Evolutionary conservation across 768 basidiomycete species (phyloP).

Genomic region (Boletus reticuloceps): DNA sequence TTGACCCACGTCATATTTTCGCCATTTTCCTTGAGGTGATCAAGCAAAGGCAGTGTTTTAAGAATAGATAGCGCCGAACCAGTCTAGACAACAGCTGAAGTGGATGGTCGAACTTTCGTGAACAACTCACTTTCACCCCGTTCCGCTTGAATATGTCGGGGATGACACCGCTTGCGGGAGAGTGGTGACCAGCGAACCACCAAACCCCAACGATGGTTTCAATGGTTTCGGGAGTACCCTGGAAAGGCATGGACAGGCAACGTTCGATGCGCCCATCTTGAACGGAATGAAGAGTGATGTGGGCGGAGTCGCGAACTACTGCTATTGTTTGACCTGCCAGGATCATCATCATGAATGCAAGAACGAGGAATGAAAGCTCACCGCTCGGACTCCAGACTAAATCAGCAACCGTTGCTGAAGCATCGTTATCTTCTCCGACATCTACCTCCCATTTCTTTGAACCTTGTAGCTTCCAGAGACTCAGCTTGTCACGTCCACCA

Average conservation of each 20-base stretch:
- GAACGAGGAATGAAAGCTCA: slow-evolving; percentile 29
- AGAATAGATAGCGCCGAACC: slow-evolving; percentile 75
- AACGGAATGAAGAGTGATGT: slow-evolving; percentile 69
- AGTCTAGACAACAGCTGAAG: slow-evolving; percentile 44
- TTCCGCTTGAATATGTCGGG: slow-evolving; percentile 77
- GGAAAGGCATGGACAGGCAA: slow-evolving; percentile 38
- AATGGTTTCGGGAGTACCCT: slow-evolving; percentile 11
- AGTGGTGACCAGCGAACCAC: slow-evolving; percentile 65
- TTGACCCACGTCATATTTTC: slow-evolving; percentile 60
- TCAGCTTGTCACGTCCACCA: slow-evolving; percentile 65
- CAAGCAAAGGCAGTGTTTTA: slow-evolving; percentile 66
- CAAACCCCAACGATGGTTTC: slow-evolving; percentile 52
- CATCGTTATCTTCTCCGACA: slow-evolving; percentile 47
- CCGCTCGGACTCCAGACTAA: slow-evolving; percentile 85
- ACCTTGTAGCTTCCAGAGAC: slow-evolving; percentile 80
- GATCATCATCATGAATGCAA: slow-evolving; percentile 3
- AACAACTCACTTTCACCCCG: slow-evolving; percentile 53
- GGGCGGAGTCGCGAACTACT: slow-evolving; percentile 65
- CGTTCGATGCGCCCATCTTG: slow-evolving; percentile 68
- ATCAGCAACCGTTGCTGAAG: slow-evolving; percentile 48
- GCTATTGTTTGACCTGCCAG: slow-evolving; percentile 65
- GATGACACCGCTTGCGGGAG: slow-evolving; percentile 40
- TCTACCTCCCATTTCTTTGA: slow-evolving; percentile 82
- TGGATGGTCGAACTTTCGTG: not conserved
- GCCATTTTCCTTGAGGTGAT: slow-evolving; percentile 64